Base-by-base conservation (phyloP, 106 monocot genomes). In the Agapanthus africanus region DNA sequence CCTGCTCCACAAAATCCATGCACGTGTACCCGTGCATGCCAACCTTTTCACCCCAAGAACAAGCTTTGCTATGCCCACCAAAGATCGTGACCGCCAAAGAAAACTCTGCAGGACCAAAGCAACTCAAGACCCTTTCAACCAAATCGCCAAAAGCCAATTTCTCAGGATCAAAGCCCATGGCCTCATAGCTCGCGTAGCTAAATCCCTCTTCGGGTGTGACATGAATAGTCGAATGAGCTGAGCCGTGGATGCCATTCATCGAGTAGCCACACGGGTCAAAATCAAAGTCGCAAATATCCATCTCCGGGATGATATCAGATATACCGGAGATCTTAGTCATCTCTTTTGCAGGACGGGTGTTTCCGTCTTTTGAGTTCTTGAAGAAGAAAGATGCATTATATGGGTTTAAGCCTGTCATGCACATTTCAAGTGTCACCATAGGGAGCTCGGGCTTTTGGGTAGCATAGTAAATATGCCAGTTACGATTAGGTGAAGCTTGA, bases 221-320 rank as follows among this genome's bases (percentile, higher is more conserved):
- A 42, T 93, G 93, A 69, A 93, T 77, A 4, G 93, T 93, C 3
- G 93, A 93, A 23, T 75, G 33, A 0, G 85, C 80, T 19, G 60
- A 7, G 9, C 74, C 81, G n/a, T 63, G n/a, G 54, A 93, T 83
- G 8, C 79, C 88, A 57, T 93, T 93, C 93, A 93, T 93, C 1
- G 88, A 88, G 68, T 93, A 93, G 18, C 88, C 93, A 28, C 93
- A 93, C 0, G 93, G 93, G 5, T 94, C 94, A 25, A 94, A 94
- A 25, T 87, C 90, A 73, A 84, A 94, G 65, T 94, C 94, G 26
- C 94, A 94, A 27, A 94, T 90, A 11, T 90, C 80, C 82, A 87
- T 84, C 71, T 82, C 84, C 30, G 94, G 94, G 13, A 87, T 76
- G 47, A 94, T 94, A 4, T 81, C 71, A 4, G 76, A 70, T 23